Conservation (phyloP, 169 alveolate genomes). For the Theileria annulata region DNA sequence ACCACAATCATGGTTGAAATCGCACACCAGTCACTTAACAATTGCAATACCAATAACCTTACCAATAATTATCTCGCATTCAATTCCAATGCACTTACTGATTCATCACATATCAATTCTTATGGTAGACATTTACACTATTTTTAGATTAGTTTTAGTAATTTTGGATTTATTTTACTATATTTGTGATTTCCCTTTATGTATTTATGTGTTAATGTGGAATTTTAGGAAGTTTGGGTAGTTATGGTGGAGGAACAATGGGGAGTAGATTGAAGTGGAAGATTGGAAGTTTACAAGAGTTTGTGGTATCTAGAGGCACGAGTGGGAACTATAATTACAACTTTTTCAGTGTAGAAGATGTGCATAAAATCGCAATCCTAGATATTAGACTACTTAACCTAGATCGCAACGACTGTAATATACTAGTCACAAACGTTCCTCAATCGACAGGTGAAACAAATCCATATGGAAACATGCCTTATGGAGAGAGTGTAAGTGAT, state of each 20-base stretch:
- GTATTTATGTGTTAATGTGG: neutral
- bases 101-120: neutral
- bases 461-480: conserved; percentile 51
- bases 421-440: conserved; percentile 83
- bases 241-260: neutral
- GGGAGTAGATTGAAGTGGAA: conserved; percentile 79
- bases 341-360: conserved; percentile 92
- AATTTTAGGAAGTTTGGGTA: neutral
- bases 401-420: conserved; percentile 97
- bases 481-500: conserved; percentile 15
- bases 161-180: neutral
- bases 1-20: conserved; percentile 96
- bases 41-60: conserved; percentile 66
- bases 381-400: conserved; percentile 96
- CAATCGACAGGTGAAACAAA: conserved; percentile 18
- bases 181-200: too few relatives aligned
- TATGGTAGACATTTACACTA: neutral
- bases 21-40: conserved; percentile 91
- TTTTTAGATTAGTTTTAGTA: neutral
- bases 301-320: conserved; percentile 87
- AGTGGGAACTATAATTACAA: conserved; percentile 92
- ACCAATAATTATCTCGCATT: conserved; percentile 40
- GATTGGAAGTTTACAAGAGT: conserved; percentile 87
- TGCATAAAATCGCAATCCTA: conserved; percentile 93
- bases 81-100: neutral